These are phyloP conservation scores for Monilinia laxa DNA, from an alignment of 2,329 filamentous ascomycete genomes.

Conservation along the genomic window DNA sequence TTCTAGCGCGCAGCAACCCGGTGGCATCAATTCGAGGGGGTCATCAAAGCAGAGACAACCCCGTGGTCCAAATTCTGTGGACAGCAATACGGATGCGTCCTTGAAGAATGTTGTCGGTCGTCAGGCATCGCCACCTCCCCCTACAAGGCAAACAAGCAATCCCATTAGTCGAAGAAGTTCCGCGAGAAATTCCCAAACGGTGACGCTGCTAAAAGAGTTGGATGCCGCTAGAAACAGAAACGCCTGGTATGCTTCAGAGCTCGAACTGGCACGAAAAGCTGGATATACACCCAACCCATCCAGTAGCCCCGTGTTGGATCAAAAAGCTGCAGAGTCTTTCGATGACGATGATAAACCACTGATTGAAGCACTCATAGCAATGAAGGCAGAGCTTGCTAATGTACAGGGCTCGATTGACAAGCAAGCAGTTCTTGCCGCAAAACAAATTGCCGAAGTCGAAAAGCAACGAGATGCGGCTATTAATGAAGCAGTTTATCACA, in stretches of 20 bases:
- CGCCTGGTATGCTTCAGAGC: conserved; percentile 94
- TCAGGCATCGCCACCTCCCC: conserved; percentile 58
- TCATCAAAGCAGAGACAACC: conserved; percentile 53
- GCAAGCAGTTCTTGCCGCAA: conserved; percentile 81
- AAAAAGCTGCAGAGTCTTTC: conserved; percentile 73
- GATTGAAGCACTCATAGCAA: conserved; percentile 86
- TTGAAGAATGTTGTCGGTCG: conserved; percentile 47
- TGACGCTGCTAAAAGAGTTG: conserved; percentile 79
- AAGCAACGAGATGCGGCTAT: conserved; percentile 94
- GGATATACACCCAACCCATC: conserved; percentile 76
- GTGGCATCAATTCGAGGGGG: conserved; percentile 41
- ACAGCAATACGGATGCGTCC: conserved; percentile 60
- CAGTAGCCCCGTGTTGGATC: conserved; percentile 71
- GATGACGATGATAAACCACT: conserved; percentile 89
- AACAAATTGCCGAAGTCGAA: conserved; percentile 89
- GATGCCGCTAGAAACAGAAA: conserved; percentile 82
- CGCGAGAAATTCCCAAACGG: conserved; percentile 56
- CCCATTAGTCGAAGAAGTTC: conserved; percentile 61
- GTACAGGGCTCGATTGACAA: conserved; percentile 88
- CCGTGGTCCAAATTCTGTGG: conserved; percentile 64
- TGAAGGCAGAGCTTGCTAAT: conserved; percentile 84
- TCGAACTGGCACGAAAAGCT: conserved; percentile 85
- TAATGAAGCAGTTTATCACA: conserved; percentile 90
- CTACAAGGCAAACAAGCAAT: conserved; percentile 57
- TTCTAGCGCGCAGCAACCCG: conserved; percentile 35